Evolutionary conservation across 805 yeast genomes (phyloP).

Genomic region (Grigorovia jiainica): DNA sequence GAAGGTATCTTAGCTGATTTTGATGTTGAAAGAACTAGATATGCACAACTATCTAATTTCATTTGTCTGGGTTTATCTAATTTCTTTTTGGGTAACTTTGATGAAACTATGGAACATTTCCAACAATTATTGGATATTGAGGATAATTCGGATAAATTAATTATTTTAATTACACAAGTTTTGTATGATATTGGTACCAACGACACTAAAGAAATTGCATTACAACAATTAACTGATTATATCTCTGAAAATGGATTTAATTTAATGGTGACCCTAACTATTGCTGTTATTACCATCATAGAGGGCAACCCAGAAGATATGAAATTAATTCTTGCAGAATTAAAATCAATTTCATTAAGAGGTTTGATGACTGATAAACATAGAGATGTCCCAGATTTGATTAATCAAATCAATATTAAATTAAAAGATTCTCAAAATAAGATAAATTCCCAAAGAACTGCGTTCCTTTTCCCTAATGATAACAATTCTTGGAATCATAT

Average conservation of each 20-base stretch:
- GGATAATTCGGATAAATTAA: conserved; percentile 54
- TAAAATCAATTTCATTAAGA: conserved; percentile 39
- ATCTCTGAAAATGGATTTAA: conserved; percentile 60
- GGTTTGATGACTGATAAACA: conserved; percentile 42
- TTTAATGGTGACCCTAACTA: conserved; percentile 53
- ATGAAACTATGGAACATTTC: conserved; percentile 58
- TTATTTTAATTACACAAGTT: conserved; percentile 67
- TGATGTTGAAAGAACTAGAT: conserved; percentile 27
- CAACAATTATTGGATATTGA: conserved; percentile 48
- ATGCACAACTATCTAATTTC: conserved; percentile 44
- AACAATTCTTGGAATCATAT: conserved; percentile 61
- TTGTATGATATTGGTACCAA: conserved; percentile 64
- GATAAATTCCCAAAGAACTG: conserved; percentile 53
- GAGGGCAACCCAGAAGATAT: conserved; percentile 52
- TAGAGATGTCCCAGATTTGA: conserved; percentile 48
- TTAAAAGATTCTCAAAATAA: conserved; percentile 26
- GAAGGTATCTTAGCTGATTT: conserved; percentile 40
- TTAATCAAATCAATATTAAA: conserved; percentile 38
- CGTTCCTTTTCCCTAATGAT: conserved; percentile 67
- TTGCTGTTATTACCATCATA: conserved; percentile 71
- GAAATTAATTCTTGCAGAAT: conserved; percentile 54
- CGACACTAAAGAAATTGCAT: conserved; percentile 74
- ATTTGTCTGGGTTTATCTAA: conserved; percentile 63
- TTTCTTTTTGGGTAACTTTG: conserved; percentile 56
- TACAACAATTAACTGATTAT: conserved; percentile 67